Conservation (phyloP, 371 early-diverging fungal genomes). For the Lichtheimia ornata region DNA sequence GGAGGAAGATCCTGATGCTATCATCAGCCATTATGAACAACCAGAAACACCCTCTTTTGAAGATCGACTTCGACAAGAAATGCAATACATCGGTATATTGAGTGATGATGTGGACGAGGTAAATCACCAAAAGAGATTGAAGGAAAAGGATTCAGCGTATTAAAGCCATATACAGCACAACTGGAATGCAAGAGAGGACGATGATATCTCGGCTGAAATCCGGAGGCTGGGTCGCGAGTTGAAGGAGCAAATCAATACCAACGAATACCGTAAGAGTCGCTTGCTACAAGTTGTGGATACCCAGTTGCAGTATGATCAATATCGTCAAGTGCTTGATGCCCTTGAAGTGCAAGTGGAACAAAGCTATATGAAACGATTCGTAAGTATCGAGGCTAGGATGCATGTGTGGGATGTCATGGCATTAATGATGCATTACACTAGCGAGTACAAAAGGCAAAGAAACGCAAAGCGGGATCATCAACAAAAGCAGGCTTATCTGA, state of each 20-base stretch:
- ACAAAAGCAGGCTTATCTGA: slow-evolving; percentile 54
- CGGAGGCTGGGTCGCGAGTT: slow-evolving; percentile 70
- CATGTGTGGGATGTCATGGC: background rate
- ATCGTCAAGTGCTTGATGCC: slow-evolving; percentile 83
- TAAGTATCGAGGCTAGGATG: slow-evolving; percentile 42
- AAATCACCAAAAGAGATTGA: slow-evolving; percentile 16
- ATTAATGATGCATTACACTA: background rate
- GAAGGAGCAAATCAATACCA: slow-evolving; percentile 69
- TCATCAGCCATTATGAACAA: slow-evolving; percentile 5
- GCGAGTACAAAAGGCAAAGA: slow-evolving; percentile 75
- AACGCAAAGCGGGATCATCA: slow-evolving; percentile 61
- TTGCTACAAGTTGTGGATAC: slow-evolving; percentile 70
- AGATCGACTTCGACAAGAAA: slow-evolving; percentile 79
- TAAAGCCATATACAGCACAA: slow-evolving; percentile 39
- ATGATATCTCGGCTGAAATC: slow-evolving; percentile 80
- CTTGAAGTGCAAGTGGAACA: slow-evolving; percentile 85
- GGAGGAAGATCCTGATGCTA: slow-evolving; percentile 2
- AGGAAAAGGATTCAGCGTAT: background rate
- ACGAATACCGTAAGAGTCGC: slow-evolving; percentile 65
- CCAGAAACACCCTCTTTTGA: slow-evolving; percentile 51
- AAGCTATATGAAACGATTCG: slow-evolving; percentile 82
- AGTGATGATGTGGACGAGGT: slow-evolving; percentile 77
- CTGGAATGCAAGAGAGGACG: slow-evolving; percentile 76
- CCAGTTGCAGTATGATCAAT: slow-evolving; percentile 87
- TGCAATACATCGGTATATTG: slow-evolving; percentile 78